Evolutionary conservation across 1,284 basidiomycete genomes (phyloP).

Genomic region (Ceratorhiza oryzae-sativae): DNA sequence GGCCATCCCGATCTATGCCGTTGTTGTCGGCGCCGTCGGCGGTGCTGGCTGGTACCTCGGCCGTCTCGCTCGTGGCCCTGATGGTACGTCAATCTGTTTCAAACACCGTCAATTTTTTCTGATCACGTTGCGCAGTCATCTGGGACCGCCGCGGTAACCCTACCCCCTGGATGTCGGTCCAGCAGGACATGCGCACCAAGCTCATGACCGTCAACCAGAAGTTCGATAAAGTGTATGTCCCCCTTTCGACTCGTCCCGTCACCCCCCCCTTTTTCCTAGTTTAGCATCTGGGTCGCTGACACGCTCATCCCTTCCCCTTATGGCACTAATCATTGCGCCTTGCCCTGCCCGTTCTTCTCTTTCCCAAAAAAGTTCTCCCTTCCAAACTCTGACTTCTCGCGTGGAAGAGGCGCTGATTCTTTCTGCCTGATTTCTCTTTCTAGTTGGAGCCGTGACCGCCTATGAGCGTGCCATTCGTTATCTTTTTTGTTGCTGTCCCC

Average conservation of each 20-base stretch:
- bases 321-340: constrained; percentile 25
- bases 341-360: background rate
- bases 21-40: constrained; percentile 68
- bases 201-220: constrained; percentile 70
- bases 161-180: constrained; percentile 78
- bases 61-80: constrained; percentile 74
- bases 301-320: constrained; percentile 16
- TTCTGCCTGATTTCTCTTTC: constrained; percentile 13
- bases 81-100: constrained; percentile 56
- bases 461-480: constrained; percentile 5
- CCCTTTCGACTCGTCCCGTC: constrained; percentile 1
- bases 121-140: constrained; percentile 59
- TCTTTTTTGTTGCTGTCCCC: constrained; percentile 8
- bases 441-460: constrained; percentile 35
- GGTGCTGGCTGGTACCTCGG: constrained; percentile 63
- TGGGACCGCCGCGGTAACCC: constrained; percentile 79
- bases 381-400: constrained; percentile 15
- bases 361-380: background rate
- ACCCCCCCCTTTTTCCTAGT: background rate
- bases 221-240: constrained; percentile 69
- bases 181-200: constrained; percentile 75
- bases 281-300: constrained; percentile 6
- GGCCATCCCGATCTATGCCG: constrained; percentile 80
- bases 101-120: constrained; percentile 8
- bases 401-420: constrained; percentile 37